phyloP scores from a whole-genome alignment of 306 rosid species.

The Gleditsia sinensis region DNA sequence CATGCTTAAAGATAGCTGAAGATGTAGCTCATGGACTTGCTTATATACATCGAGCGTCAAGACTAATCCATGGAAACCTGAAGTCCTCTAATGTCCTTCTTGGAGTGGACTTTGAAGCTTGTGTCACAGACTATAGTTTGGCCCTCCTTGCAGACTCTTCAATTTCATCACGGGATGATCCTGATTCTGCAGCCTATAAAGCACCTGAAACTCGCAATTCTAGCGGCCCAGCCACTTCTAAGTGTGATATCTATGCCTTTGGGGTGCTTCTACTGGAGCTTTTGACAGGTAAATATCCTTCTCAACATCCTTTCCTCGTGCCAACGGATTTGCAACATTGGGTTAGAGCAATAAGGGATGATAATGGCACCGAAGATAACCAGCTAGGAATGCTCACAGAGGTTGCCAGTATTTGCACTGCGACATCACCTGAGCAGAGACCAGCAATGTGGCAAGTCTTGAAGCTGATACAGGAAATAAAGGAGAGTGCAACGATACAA shows the following conservation, averaged over 20 bases:
- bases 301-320: conserved; percentile 74
- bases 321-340: conserved; percentile 76
- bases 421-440: conserved; percentile 90
- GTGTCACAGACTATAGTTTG: conserved; percentile 79
- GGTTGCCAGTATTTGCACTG: conserved; percentile 83
- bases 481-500: conserved; percentile 61
- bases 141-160: conserved; percentile 55
- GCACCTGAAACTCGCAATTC: conserved; percentile 79
- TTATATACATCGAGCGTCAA: conserved; percentile 74
- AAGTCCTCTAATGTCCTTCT: conserved; percentile 89
- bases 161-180: conserved; percentile 56
- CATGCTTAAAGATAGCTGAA: conserved; percentile 95
- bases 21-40: conserved; percentile 93
- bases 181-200: conserved; percentile 62
- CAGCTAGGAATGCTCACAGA: conserved; percentile 84
- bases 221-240: conserved; percentile 50
- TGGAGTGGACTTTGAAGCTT: conserved; percentile 87
- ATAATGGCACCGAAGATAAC: conserved; percentile 65
- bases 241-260: conserved; percentile 76
- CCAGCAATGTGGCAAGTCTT: conserved; percentile 93
- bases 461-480: conserved; percentile 88
- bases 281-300: conserved; percentile 84
- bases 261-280: conserved; percentile 89
- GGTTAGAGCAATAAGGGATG: conserved; percentile 85
- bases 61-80: conserved; percentile 75